These are phyloP conservation scores for Botryotinia calthae DNA, from an alignment of 2,329 filamentous ascomycete genomes.

Conservation along the genomic window DNA sequence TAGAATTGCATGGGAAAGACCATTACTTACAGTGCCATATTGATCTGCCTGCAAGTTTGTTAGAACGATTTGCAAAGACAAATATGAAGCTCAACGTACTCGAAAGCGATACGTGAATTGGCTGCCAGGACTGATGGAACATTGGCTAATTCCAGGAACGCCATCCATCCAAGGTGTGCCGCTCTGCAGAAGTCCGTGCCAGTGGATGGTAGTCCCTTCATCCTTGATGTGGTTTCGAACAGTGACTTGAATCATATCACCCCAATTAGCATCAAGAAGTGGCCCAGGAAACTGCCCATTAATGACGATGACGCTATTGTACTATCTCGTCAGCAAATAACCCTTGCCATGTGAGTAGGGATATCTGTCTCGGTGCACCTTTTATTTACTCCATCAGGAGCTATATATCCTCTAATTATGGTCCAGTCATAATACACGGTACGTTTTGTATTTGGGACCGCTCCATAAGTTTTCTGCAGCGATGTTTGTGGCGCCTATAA, in stretches of 20 bases:
- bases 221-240: slow-evolving; percentile 67
- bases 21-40: slow-evolving; percentile 44
- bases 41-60: slow-evolving; percentile 30
- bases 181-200: slow-evolving; percentile 75
- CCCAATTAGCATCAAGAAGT: slow-evolving; percentile 45
- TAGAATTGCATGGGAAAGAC: background rate
- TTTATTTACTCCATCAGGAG: background rate
- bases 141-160: slow-evolving; percentile 59
- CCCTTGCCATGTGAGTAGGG: background rate
- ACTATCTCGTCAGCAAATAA: slow-evolving; percentile 42
- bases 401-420: background rate
- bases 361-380: background rate
- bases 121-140: slow-evolving; percentile 59
- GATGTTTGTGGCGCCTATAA: background rate
- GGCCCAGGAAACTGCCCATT: slow-evolving; percentile 75
- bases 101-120: slow-evolving; percentile 55
- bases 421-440: background rate
- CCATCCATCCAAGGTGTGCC: slow-evolving; percentile 75
- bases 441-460: background rate
- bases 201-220: slow-evolving; percentile 61
- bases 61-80: background rate
- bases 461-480: background rate
- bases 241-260: slow-evolving; percentile 67
- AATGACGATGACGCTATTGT: slow-evolving; percentile 57
- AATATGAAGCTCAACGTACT: background rate